Conservation (phyloP, 2,329 filamentous ascomycete genomes). For the Dactylellina cionopaga region DNA sequence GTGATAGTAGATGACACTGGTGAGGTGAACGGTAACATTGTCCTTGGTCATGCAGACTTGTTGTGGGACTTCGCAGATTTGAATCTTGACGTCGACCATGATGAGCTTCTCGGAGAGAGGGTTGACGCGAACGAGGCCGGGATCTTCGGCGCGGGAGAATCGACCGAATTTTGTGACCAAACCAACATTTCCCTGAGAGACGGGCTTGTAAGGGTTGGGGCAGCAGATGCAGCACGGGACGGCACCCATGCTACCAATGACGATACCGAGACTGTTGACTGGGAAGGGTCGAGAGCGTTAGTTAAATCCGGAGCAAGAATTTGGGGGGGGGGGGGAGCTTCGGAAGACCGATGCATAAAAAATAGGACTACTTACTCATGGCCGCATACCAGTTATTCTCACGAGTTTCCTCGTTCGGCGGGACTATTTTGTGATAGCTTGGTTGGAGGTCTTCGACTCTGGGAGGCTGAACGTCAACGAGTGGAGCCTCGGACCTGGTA, state of each 20-base stretch:
- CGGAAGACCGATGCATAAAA: too few species aligned
- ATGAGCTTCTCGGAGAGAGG: constrained; percentile 88
- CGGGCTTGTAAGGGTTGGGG: constrained; percentile 95
- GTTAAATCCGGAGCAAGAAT: background rate
- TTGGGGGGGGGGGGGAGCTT: background rate
- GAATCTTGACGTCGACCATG: constrained; percentile 98
- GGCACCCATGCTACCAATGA: constrained; percentile 81
- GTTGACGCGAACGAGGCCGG: constrained; percentile 96
- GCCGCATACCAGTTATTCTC: constrained; percentile 87
- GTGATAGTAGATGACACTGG: constrained; percentile 99
- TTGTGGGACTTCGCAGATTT: constrained; percentile 94
- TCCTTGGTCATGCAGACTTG: constrained; percentile 99
- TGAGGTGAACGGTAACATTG: constrained; percentile 93
- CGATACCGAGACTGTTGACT: constrained; percentile 78
- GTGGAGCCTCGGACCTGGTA: constrained; percentile 63
- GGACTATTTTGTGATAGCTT: constrained; percentile 72
- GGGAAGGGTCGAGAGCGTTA: background rate
- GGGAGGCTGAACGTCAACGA: constrained; percentile 81
- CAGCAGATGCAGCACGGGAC: constrained; percentile 90
- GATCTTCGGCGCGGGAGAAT: constrained; percentile 95
- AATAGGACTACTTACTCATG: constrained; percentile 82
- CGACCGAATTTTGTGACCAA: constrained; percentile 94
- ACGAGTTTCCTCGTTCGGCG: constrained; percentile 64
- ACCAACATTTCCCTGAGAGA: constrained; percentile 91
- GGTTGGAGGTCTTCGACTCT: constrained; percentile 84